Evolutionary conservation across 78 protist genomes (phyloP).

Genomic region (Dictyostelium intermedium): DNA sequence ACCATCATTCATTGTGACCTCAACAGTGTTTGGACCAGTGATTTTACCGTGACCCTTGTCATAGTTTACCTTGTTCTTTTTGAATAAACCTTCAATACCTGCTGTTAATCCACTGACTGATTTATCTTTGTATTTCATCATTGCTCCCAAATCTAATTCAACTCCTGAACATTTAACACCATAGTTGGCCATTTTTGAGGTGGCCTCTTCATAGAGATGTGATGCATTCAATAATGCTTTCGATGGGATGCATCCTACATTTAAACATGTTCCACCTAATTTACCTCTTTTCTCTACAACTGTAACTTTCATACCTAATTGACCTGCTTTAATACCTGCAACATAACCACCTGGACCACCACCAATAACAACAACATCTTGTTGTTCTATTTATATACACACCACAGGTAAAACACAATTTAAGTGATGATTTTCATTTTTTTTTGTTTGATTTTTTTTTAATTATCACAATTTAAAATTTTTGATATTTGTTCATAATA

Average conservation of each 20-base stretch:
- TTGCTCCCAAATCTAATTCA: constrained; percentile 73
- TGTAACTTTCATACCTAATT: constrained; percentile 94
- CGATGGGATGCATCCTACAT: constrained; percentile 99
- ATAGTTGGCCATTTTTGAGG: constrained; percentile 67
- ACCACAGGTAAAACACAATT: too few relatives aligned
- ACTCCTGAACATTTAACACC: constrained; percentile 88
- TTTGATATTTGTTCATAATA: too few relatives aligned
- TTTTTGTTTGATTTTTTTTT: background rate
- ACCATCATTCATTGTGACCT: constrained; percentile 85
- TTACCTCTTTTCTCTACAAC: constrained; percentile 92
- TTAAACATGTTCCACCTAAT: constrained; percentile 99
- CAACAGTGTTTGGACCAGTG: constrained; percentile 71
- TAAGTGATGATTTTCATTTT: too few relatives aligned
- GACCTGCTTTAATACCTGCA: constrained; percentile 99
- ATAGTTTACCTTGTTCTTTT: constrained; percentile 96
- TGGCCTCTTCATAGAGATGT: constrained; percentile 94
- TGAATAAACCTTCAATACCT: constrained; percentile 98
- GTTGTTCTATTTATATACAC: too few relatives aligned
- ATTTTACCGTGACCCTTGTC: constrained; percentile 92
- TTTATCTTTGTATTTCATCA: constrained; percentile 93
- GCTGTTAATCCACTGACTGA: constrained; percentile 84
- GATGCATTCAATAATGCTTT: constrained; percentile 98
- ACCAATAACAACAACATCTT: constrained; percentile 97
- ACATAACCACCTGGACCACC: constrained; percentile 99
- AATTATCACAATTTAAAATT: background rate